Evolutionary conservation across 2,329 filamentous ascomycete species (phyloP).

Genomic region (Fusarium beomiforme): DNA sequence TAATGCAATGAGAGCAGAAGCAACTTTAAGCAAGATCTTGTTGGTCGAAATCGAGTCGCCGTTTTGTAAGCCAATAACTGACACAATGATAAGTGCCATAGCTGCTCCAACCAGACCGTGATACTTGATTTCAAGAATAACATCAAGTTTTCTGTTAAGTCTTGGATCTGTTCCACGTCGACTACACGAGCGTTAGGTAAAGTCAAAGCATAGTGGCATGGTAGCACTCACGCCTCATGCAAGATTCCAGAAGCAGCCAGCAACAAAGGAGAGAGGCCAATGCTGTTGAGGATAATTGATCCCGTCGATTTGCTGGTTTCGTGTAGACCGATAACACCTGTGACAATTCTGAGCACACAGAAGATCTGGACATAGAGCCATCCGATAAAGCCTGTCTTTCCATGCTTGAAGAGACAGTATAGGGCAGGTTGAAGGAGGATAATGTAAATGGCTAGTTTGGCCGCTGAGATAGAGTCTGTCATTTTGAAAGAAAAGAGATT

Average conservation of each 20-base stretch:
- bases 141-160: conserved; percentile 11
- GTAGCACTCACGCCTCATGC: conserved; percentile 2
- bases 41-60: not conserved
- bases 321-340: conserved; percentile 5
- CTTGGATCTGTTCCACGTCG: conserved; percentile 9
- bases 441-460: conserved; percentile 2
- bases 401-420: conserved; percentile 18
- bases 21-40: conserved; percentile 4
- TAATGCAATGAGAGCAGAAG: conserved; percentile 3
- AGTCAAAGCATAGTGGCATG: fast-evolving
- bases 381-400: conserved; percentile 8
- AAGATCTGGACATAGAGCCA: conserved; percentile 16
- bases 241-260: conserved; percentile 13
- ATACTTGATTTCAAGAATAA: conserved; percentile 9
- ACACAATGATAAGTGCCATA: conserved; percentile 10
- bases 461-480: conserved; percentile 7
- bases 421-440: conserved; percentile 7
- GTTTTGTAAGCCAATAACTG: not conserved
- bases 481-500: not conserved
- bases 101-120: conserved; percentile 1
- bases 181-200: not conserved
- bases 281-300: conserved; percentile 4
- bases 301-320: not conserved
- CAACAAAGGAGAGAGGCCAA: conserved; percentile 6
- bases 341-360: conserved; percentile 7